These are phyloP conservation scores for Zea luxurians DNA, from an alignment of 176 grass and related monocot genomes.

Conservation along the genomic window DNA sequence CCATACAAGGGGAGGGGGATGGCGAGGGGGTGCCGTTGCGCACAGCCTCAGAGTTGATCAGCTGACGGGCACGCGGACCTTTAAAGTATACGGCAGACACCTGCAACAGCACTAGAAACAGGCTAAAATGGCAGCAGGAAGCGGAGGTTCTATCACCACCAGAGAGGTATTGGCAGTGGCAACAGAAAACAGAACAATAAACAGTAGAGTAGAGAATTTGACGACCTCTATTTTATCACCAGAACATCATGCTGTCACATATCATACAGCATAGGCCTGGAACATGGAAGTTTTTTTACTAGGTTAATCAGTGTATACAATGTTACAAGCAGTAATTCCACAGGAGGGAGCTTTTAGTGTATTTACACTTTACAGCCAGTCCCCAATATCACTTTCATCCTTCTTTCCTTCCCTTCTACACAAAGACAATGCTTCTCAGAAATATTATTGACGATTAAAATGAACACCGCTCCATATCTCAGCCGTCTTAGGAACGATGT, in stretches of 20 bases:
- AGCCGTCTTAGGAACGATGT: background rate
- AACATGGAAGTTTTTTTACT: slow-evolving; percentile 26
- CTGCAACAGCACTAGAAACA: too few species aligned
- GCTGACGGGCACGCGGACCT: too few species aligned
- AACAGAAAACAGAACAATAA: background rate
- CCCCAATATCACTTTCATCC: background rate
- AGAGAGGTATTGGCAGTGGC: background rate
- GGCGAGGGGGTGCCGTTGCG: too few species aligned
- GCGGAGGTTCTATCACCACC: background rate
- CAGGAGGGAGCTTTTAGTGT: background rate
- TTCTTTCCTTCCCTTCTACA: slow-evolving; percentile 22
- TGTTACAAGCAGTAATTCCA: slow-evolving; percentile 45
- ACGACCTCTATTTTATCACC: slow-evolving; percentile 24
- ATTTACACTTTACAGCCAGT: slow-evolving; percentile 27
- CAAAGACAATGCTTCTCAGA: background rate
- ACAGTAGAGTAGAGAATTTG: slow-evolving; percentile 4
- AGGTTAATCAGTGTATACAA: slow-evolving; percentile 35
- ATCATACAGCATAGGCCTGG: slow-evolving; percentile 23
- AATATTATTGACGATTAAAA: background rate
- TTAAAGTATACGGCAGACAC: too few species aligned
- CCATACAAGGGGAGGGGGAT: too few species aligned
- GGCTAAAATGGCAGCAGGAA: background rate
- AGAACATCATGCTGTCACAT: slow-evolving; percentile 8
- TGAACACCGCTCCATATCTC: background rate
- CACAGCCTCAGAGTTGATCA: too few species aligned